A percentile compares a stretch with the other conserved stretches of the same genome.
These are phyloP conservation scores for Erodium trifolium DNA, from an alignment of 441 rosid species.

Conservation along the genomic window DNA sequence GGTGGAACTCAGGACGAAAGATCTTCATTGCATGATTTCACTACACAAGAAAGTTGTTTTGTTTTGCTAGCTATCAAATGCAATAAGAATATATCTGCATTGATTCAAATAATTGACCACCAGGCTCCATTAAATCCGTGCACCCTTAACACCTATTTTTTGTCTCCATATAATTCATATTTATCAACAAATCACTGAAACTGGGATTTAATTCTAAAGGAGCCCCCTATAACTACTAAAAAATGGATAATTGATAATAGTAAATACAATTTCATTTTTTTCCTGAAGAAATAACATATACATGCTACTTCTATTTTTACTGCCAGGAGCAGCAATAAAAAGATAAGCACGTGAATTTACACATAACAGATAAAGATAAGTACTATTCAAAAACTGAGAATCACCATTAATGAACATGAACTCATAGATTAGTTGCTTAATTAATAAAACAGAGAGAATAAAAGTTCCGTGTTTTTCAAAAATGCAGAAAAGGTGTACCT, in stretches of 20 bases:
- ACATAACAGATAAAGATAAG: background rate
- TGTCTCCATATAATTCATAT: background rate
- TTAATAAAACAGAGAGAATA: conserved; percentile 15
- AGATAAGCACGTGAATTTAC: background rate
- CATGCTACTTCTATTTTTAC: background rate
- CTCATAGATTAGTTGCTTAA: background rate
- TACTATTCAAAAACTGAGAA: background rate
- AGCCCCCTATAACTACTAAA: background rate
- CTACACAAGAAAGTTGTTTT: background rate
- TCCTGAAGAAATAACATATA: background rate
- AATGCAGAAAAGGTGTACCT: conserved; percentile 39
- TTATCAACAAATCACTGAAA: background rate
- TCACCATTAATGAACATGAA: background rate
- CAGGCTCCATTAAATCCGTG: background rate
- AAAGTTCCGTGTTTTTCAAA: background rate
- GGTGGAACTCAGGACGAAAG: background rate
- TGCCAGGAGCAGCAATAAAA: background rate
- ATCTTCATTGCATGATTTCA: background rate
- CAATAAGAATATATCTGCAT: background rate
- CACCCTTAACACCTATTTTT: background rate
- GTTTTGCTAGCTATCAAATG: background rate
- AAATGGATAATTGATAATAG: background rate
- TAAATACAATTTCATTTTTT: background rate
- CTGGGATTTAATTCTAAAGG: background rate
- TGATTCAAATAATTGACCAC: background rate